These are phyloP conservation scores for Boletus hoseneyae DNA, from an alignment of 1,284 basidiomycete genomes.

Conservation along the genomic window DNA sequence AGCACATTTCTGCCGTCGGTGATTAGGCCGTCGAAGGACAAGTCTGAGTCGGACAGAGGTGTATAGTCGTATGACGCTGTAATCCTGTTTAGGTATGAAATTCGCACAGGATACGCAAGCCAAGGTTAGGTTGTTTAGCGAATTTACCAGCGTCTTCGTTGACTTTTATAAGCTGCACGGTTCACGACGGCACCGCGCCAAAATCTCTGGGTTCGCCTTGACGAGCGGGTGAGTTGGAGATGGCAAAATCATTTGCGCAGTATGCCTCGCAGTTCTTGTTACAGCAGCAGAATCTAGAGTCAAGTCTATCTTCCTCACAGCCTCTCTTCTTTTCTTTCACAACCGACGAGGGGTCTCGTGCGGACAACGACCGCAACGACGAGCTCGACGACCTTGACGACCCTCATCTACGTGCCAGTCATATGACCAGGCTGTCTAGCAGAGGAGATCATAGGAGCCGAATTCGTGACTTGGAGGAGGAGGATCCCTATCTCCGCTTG, in stretches of 20 bases:
- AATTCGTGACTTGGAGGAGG: constrained; percentile 41
- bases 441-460: constrained; percentile 27
- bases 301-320: constrained; percentile 57
- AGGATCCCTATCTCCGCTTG: constrained; percentile 72
- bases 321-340: constrained; percentile 81
- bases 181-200: constrained; percentile 11
- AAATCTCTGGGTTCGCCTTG: constrained; percentile 11
- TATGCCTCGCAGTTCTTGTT: constrained; percentile 56
- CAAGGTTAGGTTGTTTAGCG: constrained; percentile 15
- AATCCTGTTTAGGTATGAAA: too few relatives aligned
- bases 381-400: constrained; percentile 70
- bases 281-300: constrained; percentile 42
- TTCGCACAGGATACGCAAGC: constrained; percentile 30
- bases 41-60: too few relatives aligned
- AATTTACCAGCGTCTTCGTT: constrained; percentile 17
- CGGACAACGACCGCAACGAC: constrained; percentile 43
- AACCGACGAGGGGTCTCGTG: constrained; percentile 64
- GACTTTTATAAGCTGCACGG: constrained; percentile 15
- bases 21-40: too few relatives aligned
- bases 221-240: constrained; percentile 29
- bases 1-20: too few relatives aligned
- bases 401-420: constrained; percentile 59
- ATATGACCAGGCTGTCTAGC: constrained; percentile 31
- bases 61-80: too few relatives aligned
- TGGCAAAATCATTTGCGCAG: constrained; percentile 54